A percentile compares a stretch with the other conserved stretches of the same genome.
phyloP scores from a whole-genome alignment of 2,329 filamentous ascomycete genomes.

The Sordariomycetes sp. region DNA sequence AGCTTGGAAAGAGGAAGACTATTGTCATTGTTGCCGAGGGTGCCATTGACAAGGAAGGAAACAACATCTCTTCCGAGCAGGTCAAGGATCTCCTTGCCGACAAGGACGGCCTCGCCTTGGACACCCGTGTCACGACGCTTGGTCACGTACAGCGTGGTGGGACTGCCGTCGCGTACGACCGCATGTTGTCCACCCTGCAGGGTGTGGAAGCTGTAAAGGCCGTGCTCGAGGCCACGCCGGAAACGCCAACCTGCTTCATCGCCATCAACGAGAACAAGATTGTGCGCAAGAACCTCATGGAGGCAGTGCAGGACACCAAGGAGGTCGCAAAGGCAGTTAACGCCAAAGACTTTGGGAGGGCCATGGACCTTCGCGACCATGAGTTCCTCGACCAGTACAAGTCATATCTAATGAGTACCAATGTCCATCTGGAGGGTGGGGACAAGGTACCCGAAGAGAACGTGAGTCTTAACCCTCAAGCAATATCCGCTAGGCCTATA shows the following conservation, averaged over 20 bases:
- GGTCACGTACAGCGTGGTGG: slow-evolving; percentile 97
- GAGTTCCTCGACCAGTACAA: slow-evolving; percentile 91
- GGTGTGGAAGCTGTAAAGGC: slow-evolving; percentile 91
- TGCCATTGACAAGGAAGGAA: slow-evolving; percentile 73
- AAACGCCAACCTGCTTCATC: slow-evolving; percentile 88
- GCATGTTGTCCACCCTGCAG: slow-evolving; percentile 85
- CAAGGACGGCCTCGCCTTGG: slow-evolving; percentile 61
- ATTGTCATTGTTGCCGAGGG: slow-evolving; percentile 98
- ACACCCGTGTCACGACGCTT: slow-evolving; percentile 89
- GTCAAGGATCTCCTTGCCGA: slow-evolving; percentile 84
- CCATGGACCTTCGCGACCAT: slow-evolving; percentile 80
- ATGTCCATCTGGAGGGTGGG: slow-evolving; percentile 60
- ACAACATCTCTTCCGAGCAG: slow-evolving; percentile 69
- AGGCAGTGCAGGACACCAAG: slow-evolving; percentile 80
- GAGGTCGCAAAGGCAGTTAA: slow-evolving; percentile 74
- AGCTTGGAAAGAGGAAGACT: slow-evolving; percentile 87
- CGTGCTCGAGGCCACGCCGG: slow-evolving; percentile 78
- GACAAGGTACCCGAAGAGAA: slow-evolving; percentile 56
- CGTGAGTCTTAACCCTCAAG: slow-evolving; percentile 28
- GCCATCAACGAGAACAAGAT: slow-evolving; percentile 98
- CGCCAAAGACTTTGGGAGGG: slow-evolving; percentile 72
- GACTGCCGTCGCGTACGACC: slow-evolving; percentile 83
- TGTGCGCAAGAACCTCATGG: slow-evolving; percentile 75
- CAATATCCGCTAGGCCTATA: not conserved
- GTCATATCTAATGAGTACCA: slow-evolving; percentile 85